A percentile compares a stretch with the other conserved stretches of the same genome.
These are phyloP conservation scores for Chalaropsis ovoidea DNA, from an alignment of 2,329 filamentous ascomycete genomes.

Conservation along the genomic window DNA sequence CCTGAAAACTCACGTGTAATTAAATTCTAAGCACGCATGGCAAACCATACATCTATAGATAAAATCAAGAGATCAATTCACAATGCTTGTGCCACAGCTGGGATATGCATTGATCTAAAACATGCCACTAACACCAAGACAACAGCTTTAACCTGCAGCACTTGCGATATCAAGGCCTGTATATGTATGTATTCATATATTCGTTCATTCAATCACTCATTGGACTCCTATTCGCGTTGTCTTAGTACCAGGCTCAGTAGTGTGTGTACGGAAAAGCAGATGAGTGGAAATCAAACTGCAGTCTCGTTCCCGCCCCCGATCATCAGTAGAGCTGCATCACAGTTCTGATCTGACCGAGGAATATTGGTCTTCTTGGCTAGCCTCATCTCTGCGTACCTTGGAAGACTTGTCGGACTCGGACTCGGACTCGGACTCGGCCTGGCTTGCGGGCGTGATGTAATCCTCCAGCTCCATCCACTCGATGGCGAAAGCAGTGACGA, in stretches of 20 bases:
- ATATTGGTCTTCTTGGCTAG: background rate
- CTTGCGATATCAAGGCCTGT: background rate
- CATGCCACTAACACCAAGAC: too few relatives aligned
- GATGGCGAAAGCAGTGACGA: slow-evolving; percentile 72
- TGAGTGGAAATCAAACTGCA: background rate
- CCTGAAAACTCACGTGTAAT: background rate
- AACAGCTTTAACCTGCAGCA: background rate
- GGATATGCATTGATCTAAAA: background rate
- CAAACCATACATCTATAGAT: background rate
- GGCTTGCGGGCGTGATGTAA: slow-evolving; percentile 36
- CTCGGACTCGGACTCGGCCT: slow-evolving; percentile 45
- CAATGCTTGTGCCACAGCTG: background rate
- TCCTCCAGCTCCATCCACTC: slow-evolving; percentile 78
- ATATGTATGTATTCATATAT: slow-evolving; percentile 8
- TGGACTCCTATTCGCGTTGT: background rate
- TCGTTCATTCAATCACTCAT: slow-evolving; percentile 8
- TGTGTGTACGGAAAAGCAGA: too few relatives aligned
- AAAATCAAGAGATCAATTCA: too few relatives aligned
- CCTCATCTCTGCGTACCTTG: slow-evolving; percentile 37
- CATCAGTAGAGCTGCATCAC: background rate
- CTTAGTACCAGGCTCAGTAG: background rate
- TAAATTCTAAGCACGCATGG: background rate
- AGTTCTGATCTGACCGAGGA: background rate
- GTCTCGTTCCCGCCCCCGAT: background rate
- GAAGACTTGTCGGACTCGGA: slow-evolving; percentile 44